A percentile compares a stretch with the other conserved stretches of the same genome.
Conservation (phyloP, 768 basidiomycete genomes). For the Pleurotus giganteus region DNA sequence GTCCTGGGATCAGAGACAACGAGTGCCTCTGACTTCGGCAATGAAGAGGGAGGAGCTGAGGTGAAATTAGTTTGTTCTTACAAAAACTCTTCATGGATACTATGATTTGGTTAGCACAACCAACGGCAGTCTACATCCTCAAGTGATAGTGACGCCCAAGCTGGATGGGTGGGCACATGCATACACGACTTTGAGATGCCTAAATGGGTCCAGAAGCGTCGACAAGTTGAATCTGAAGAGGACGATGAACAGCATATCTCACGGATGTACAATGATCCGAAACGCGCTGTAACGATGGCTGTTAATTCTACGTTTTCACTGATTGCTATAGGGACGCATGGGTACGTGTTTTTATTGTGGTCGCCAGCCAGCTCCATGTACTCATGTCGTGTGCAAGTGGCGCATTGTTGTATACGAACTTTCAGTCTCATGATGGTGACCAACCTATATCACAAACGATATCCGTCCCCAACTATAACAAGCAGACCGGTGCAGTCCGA, state of each 20-base stretch:
- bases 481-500: conserved; percentile 58
- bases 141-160: conserved; percentile 19
- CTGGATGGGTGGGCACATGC: conserved; percentile 74
- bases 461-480: conserved; percentile 59
- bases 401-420: conserved; percentile 60
- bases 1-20: conserved; percentile 15
- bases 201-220: conserved; percentile 78
- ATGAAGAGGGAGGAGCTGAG: conserved; percentile 20
- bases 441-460: conserved; percentile 60
- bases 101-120: conserved; percentile 10
- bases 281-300: conserved; percentile 60
- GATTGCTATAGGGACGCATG: conserved; percentile 73
- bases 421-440: conserved; percentile 62
- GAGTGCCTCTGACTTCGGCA: conserved; percentile 10
- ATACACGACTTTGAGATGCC: conserved; percentile 74
- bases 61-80: conserved; percentile 13
- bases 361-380: not conserved
- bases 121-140: conserved; percentile 14
- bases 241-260: conserved; percentile 20
- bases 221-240: conserved; percentile 49
- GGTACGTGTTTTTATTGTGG: conserved; percentile 37
- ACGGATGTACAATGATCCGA: conserved; percentile 57
- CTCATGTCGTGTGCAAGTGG: conserved; percentile 44
- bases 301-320: conserved; percentile 82
- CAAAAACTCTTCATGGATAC: not conserved